Evolutionary conservation across 257 asterid genomes (phyloP).

Genomic region (Fraxinus pennsylvanica): DNA sequence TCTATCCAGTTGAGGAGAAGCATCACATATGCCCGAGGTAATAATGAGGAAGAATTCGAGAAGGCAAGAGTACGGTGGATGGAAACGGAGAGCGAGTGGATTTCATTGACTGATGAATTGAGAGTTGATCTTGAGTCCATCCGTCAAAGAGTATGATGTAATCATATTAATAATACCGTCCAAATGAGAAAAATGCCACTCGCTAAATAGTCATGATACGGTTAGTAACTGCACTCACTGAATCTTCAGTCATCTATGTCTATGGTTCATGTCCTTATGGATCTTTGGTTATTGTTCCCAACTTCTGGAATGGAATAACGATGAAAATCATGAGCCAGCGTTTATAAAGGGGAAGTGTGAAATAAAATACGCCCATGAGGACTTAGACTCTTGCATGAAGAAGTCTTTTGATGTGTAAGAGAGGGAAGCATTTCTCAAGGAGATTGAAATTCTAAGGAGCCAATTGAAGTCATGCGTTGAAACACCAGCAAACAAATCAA

Average conservation of each 20-base stretch:
- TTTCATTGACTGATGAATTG: too few relatives aligned
- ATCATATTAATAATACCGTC: too few relatives aligned
- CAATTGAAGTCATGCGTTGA: slow-evolving; percentile 53
- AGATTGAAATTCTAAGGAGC: slow-evolving; percentile 62
- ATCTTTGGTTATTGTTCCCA: slow-evolving; percentile 31
- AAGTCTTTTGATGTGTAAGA: slow-evolving; percentile 45
- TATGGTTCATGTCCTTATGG: background rate
- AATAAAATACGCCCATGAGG: slow-evolving; percentile 50
- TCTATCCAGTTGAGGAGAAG: slow-evolving; percentile 83
- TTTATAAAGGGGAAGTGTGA: slow-evolving; percentile 54
- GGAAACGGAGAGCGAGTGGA: too few relatives aligned
- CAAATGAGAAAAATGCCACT: background rate
- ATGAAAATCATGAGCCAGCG: slow-evolving; percentile 50
- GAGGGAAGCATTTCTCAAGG: slow-evolving; percentile 66
- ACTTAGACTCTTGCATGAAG: background rate
- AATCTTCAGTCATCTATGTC: background rate
- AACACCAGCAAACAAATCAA: slow-evolving; percentile 56
- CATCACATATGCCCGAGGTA: slow-evolving; percentile 36
- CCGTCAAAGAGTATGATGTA: too few relatives aligned
- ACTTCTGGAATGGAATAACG: slow-evolving; percentile 61
- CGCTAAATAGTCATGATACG: slow-evolving; percentile 37
- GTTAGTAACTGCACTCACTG: slow-evolving; percentile 26
- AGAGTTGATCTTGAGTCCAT: too few relatives aligned
- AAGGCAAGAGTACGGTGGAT: too few relatives aligned
- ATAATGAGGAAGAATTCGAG: slow-evolving; percentile 30